Evolutionary conservation across 148 eudicot genomes (phyloP).

Genomic region (Gaultheria prostrata): DNA sequence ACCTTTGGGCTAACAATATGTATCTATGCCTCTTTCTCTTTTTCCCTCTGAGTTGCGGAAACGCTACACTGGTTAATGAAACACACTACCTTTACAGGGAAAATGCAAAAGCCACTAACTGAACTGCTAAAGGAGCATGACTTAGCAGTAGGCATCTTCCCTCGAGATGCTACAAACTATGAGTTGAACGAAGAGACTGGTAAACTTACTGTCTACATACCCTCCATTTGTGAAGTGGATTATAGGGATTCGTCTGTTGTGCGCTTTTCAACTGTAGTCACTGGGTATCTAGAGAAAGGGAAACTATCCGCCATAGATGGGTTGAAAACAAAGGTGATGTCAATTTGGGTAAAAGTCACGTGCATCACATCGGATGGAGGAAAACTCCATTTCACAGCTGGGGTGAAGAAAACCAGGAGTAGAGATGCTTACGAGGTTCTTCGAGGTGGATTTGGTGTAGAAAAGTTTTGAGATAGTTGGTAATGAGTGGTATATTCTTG

Average conservation of each 20-base stretch:
- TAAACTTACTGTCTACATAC: constrained; percentile 63
- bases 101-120: constrained; percentile 81
- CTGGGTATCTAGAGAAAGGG: constrained; percentile 83
- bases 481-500: background rate
- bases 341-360: constrained; percentile 72
- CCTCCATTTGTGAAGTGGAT: constrained; percentile 79
- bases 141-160: constrained; percentile 76
- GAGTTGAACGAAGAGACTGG: constrained; percentile 79
- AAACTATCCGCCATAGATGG: constrained; percentile 83
- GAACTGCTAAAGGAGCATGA: constrained; percentile 84
- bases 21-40: background rate
- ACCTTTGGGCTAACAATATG: too few relatives aligned
- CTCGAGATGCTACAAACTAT: constrained; percentile 84
- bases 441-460: constrained; percentile 63
- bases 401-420: constrained; percentile 71
- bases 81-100: constrained; percentile 43
- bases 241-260: constrained; percentile 83
- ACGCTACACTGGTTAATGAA: background rate
- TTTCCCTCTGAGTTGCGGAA: background rate
- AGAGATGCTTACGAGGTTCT: constrained; percentile 79
- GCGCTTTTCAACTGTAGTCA: constrained; percentile 69
- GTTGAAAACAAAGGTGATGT: constrained; percentile 76
- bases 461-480: constrained; percentile 51
- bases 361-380: constrained; percentile 58
- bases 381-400: constrained; percentile 77